Conservation (phyloP, 2,329 filamentous ascomycete genomes). For the Aspergillus oerlinghausenensis region DNA sequence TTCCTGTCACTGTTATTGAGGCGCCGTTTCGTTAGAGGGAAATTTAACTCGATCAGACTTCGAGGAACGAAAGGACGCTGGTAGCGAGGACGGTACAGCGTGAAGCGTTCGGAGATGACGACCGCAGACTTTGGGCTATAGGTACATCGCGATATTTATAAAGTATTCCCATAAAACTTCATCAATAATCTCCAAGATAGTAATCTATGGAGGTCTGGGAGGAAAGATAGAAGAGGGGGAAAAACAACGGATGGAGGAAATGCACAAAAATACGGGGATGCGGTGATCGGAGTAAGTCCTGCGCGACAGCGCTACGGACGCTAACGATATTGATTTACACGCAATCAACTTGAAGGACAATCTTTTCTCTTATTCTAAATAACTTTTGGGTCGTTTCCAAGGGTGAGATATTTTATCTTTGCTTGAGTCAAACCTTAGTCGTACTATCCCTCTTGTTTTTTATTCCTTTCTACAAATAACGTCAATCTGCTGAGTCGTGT, state of each 20-base stretch:
- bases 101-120: background rate
- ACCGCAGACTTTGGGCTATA: background rate
- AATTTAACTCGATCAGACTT: background rate
- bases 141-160: background rate
- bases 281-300: background rate
- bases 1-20: slow-evolving; percentile 3
- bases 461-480: background rate
- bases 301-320: background rate
- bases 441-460: background rate
- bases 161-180: background rate
- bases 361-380: background rate
- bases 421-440: background rate
- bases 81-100: background rate
- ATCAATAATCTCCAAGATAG: background rate
- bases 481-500: background rate
- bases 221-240: background rate
- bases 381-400: background rate
- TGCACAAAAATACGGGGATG: background rate
- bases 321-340: background rate
- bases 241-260: background rate
- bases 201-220: background rate
- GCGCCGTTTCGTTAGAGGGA: background rate
- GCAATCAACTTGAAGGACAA: background rate
- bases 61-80: background rate
- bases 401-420: background rate